phyloP scores from a whole-genome alignment of 768 basidiomycete species.

The Leccinum disarticulatum region DNA sequence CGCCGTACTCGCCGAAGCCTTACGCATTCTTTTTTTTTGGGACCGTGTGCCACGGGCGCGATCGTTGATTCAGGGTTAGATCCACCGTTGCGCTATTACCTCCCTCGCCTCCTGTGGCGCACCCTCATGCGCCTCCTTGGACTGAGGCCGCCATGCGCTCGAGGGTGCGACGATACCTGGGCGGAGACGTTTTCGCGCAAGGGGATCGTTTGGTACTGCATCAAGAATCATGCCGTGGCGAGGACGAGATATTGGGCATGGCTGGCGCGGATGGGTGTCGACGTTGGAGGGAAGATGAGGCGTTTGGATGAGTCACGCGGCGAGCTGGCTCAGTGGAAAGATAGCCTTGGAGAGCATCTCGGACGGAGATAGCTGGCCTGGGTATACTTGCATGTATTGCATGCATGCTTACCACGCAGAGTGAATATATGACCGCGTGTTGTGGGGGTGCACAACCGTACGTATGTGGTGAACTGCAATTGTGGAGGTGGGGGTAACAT shows the following conservation, averaged over 20 bases:
- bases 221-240: slow-evolving; percentile 38
- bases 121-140: slow-evolving; percentile 49
- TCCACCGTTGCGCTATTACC: slow-evolving; percentile 59
- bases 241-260: slow-evolving; percentile 19
- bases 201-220: slow-evolving; percentile 51
- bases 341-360: slow-evolving; percentile 11
- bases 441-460: too few species aligned
- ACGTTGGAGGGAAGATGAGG: slow-evolving; percentile 41
- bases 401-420: neutral
- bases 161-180: slow-evolving; percentile 47
- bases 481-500: neutral
- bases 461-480: too few species aligned
- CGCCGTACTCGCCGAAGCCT: neutral
- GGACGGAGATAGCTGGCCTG: slow-evolving; percentile 6
- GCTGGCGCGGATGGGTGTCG: slow-evolving; percentile 22
- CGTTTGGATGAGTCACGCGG: slow-evolving; percentile 52
- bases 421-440: neutral
- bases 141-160: slow-evolving; percentile 40
- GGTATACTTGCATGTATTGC: neutral
- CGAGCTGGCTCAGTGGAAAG: slow-evolving; percentile 43
- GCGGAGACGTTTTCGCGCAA: slow-evolving; percentile 44
- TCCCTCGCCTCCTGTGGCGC: slow-evolving; percentile 55
- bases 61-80: slow-evolving; percentile 57
- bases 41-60: neutral
- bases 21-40: neutral